phyloP scores from a whole-genome alignment of 192 early-diverging fungal genomes.

The Lunasporangiospora selenospora region DNA sequence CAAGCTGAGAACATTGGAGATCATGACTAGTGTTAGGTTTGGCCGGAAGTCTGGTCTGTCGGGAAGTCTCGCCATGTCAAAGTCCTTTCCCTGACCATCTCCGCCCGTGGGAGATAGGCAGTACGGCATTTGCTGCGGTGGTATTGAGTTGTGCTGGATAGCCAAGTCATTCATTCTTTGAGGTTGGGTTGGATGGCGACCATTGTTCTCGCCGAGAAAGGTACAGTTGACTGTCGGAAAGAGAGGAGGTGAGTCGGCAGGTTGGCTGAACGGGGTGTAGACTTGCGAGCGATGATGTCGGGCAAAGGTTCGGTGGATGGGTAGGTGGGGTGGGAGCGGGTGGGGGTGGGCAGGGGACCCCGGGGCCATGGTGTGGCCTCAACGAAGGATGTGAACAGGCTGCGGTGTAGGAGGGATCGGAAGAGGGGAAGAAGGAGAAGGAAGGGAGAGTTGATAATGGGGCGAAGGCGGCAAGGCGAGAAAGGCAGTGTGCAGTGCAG shows the following conservation, averaged over 20 bases:
- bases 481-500: not conserved
- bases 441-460: too few species aligned
- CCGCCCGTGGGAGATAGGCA: not conserved
- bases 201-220: not conserved
- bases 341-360: not conserved
- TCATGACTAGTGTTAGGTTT: not conserved
- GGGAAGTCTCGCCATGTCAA: too few species aligned
- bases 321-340: not conserved
- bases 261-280: too few species aligned
- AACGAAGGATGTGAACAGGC: too few species aligned
- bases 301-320: not conserved
- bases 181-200: not conserved
- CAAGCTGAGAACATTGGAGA: slow-evolving; percentile 30
- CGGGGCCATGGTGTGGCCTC: not conserved
- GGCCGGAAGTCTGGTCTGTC: not conserved
- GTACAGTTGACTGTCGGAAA: not conserved
- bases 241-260: not conserved
- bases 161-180: not conserved
- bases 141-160: not conserved
- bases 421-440: too few species aligned
- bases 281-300: too few species aligned
- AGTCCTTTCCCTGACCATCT: too few species aligned
- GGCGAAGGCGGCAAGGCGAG: not conserved
- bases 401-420: too few species aligned
- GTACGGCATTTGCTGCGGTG: not conserved